These are phyloP conservation scores for Kwoniella heveanensis DNA, from an alignment of 768 basidiomycete genomes.

Conservation along the genomic window DNA sequence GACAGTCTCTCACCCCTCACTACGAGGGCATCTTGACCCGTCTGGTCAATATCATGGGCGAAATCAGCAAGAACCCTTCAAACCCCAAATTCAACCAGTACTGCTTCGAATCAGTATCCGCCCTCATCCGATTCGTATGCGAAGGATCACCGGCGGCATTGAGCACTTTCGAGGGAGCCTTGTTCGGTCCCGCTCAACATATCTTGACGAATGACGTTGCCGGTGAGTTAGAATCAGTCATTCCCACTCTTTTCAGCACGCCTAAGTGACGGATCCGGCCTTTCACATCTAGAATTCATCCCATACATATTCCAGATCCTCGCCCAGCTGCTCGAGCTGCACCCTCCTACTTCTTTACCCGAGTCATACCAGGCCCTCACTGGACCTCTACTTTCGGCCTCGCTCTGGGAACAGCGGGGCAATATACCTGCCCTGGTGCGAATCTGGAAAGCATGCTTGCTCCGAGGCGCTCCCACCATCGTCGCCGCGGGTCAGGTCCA, in stretches of 20 bases:
- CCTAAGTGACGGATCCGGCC: too few species aligned
- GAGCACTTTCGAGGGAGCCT: constrained; percentile 71
- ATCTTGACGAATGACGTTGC: constrained; percentile 92
- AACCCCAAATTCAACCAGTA: constrained; percentile 98
- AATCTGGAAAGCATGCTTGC: constrained; percentile 79
- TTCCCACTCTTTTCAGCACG: background rate
- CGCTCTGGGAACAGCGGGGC: constrained; percentile 89
- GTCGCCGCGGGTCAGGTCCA: constrained; percentile 70
- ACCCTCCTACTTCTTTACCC: constrained; percentile 65
- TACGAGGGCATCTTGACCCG: constrained; percentile 69
- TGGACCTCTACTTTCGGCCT: constrained; percentile 78
- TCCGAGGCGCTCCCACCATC: constrained; percentile 70
- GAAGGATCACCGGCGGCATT: constrained; percentile 69
- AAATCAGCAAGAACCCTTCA: constrained; percentile 92
- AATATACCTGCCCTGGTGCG: constrained; percentile 91
- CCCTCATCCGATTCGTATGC: constrained; percentile 87
- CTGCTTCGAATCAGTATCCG: constrained; percentile 95
- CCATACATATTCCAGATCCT: constrained; percentile 97
- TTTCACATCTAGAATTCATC: constrained; percentile 71
- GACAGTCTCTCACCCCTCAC: constrained; percentile 70
- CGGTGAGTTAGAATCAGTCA: constrained; percentile 61
- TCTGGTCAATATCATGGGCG: constrained; percentile 78
- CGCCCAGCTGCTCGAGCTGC: constrained; percentile 89
- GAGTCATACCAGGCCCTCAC: constrained; percentile 75
- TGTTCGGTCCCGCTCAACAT: constrained; percentile 83